Evolutionary conservation across 2,329 filamentous ascomycete genomes (phyloP), one percentile per base, ranked within the genome.

Genomic region (Scedosporium aurantiacum): DNA sequence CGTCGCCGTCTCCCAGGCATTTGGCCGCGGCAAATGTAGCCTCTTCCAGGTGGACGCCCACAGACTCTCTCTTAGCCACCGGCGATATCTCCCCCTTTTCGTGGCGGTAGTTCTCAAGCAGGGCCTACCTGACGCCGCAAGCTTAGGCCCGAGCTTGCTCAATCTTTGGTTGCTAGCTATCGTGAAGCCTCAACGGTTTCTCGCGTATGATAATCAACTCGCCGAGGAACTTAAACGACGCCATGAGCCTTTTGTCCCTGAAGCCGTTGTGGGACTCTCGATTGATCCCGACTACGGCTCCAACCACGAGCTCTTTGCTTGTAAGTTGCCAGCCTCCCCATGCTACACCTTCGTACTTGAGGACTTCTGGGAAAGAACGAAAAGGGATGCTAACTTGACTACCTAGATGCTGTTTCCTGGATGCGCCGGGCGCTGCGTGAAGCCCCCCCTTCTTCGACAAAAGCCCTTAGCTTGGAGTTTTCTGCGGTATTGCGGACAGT

Each of bases 131-230:
- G 76, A 81, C 59, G 79, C 82, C 63, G 72, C 72, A 63, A 72
- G 79, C 45, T 66, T 79, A 2, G 75, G 73, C 1, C 72, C 75
- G n/a, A 76, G 74, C 7, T 67, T 80, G 8, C 70, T 79, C 4
- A 77, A 80, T 47, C 69, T 84, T n/a, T 85, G 83, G 78, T 65
- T 81, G 50, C 66, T 79, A 21, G 75, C 78, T 6, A 71, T 85
- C 55, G 75, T 78, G 50, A 82, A 82, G 65, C 82, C 83, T 4
- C 70, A 66, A 2, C 67, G 70, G 47, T 75, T 73, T 23, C 64
- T 82, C 14, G 72, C 69, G 4, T 81, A 80, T 64, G 81, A 84
- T 66, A 76, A 77, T 63, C 72, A 74, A 23, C 73, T 85, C 4
- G 81, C 76, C 4, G 73, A 77, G 61, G 71, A 77, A 28, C 69